A percentile compares a stretch with the other conserved stretches of the same genome.
Conservation (phyloP, 805 yeast genomes). For the Ogataea populi-albae region DNA sequence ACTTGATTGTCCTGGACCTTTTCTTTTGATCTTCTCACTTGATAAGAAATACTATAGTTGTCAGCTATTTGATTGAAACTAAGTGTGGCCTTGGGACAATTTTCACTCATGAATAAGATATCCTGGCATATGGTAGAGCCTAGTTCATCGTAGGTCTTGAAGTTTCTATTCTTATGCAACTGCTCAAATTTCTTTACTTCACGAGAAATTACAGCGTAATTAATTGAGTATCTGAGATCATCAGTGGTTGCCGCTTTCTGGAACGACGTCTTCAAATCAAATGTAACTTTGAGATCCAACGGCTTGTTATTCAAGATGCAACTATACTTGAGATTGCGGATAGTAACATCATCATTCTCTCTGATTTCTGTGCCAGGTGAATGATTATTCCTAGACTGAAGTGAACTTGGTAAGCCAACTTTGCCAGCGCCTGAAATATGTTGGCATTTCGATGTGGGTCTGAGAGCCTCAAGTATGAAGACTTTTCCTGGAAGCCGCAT, state of each 20-base stretch:
- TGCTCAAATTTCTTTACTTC: conserved; percentile 55
- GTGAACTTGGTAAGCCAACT: too few relatives aligned
- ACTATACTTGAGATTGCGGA: conserved; percentile 44
- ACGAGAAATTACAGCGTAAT: conserved; percentile 81
- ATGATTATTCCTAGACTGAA: too few relatives aligned
- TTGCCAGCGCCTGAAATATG: too few relatives aligned
- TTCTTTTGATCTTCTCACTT: conserved; percentile 7
- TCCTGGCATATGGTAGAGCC: conserved; percentile 19
- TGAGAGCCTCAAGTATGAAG: too few relatives aligned
- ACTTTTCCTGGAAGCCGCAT: too few relatives aligned
- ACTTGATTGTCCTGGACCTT: background rate
- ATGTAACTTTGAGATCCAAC: conserved; percentile 32
- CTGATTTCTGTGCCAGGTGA: too few relatives aligned
- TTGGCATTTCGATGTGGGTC: too few relatives aligned
- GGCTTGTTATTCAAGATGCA: conserved; percentile 13
- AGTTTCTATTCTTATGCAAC: conserved; percentile 37
- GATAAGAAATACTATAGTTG: conserved; percentile 8
- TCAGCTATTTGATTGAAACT: conserved; percentile 9
- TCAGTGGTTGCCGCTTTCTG: conserved; percentile 74
- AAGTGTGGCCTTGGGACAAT: conserved; percentile 17
- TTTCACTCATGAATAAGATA: conserved; percentile 19
- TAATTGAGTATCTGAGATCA: conserved; percentile 76
- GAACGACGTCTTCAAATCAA: conserved; percentile 64
- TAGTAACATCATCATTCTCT: conserved; percentile 32
- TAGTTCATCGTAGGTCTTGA: conserved; percentile 41